Percentiles rank a stretch among this genome's conserved stretches.
Conservation (phyloP, 108 stramenopile species). For the Cyclotella sp. region DNA sequence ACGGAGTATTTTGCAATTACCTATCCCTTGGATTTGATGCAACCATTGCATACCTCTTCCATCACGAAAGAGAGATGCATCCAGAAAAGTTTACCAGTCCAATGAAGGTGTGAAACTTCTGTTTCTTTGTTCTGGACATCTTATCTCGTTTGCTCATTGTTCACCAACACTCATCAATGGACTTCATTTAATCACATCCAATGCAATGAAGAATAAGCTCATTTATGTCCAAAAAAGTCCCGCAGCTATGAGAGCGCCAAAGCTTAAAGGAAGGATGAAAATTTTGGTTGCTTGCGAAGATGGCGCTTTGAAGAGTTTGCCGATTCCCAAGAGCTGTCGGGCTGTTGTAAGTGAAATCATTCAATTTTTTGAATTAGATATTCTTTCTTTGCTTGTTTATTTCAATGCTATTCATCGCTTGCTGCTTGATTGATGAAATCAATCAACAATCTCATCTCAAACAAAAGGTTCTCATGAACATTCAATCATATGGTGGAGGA, state of each 20-base stretch:
- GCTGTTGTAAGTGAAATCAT: slow-evolving; percentile 35
- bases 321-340: slow-evolving; percentile 49
- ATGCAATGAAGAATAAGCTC: slow-evolving; percentile 51
- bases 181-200: not conserved
- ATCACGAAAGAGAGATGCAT: slow-evolving; percentile 57
- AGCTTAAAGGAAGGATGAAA: slow-evolving; percentile 35
- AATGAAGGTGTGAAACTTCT: slow-evolving; percentile 1
- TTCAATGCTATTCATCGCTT: not conserved
- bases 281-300: slow-evolving; percentile 47
- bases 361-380: not conserved
- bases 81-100: slow-evolving; percentile 70
- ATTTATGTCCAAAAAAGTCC: slow-evolving; percentile 64
- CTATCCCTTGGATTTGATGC: slow-evolving; percentile 80
- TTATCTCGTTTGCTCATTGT: not conserved
- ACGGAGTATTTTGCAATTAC: slow-evolving; percentile 81
- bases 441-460: not conserved
- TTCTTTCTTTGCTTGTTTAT: not conserved
- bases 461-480: slow-evolving; percentile 54
- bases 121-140: not conserved
- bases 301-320: slow-evolving; percentile 37
- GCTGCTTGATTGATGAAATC: not conserved
- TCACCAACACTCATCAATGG: not conserved
- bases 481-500: slow-evolving; percentile 61
- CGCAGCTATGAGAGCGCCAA: slow-evolving; percentile 42
- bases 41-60: slow-evolving; percentile 63